Percentiles rank a stretch among this genome's conserved stretches.
These are phyloP conservation scores for Daldinia concentrica DNA, from an alignment of 495 filamentous ascomycete genomes.

Conservation along the genomic window DNA sequence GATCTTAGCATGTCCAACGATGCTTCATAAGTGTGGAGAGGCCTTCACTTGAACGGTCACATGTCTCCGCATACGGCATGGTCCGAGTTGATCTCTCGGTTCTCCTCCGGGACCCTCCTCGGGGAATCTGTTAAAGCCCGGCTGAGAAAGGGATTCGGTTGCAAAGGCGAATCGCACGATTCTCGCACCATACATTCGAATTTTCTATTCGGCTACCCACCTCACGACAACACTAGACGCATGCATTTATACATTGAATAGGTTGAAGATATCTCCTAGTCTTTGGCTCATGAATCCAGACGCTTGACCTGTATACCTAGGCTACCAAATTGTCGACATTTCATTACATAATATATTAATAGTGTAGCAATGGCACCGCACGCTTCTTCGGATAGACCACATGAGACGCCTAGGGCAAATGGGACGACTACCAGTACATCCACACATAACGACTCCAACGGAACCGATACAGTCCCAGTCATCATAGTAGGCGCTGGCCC, in stretches of 20 bases:
- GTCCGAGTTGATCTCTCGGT: constrained; percentile 1
- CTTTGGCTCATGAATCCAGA: not conserved
- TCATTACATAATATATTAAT: not conserved
- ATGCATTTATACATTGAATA: not conserved
- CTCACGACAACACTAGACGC: not conserved
- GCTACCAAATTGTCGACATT: not conserved
- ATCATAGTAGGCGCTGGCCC: constrained; percentile 20
- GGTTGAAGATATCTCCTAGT: not conserved
- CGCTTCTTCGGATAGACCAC: not conserved
- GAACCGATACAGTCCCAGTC: constrained; percentile 3
- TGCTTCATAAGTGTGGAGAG: constrained; percentile 2
- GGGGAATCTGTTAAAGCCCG: not conserved
- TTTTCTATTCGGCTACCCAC: not conserved
- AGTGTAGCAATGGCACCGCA: not conserved
- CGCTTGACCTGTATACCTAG: not conserved
- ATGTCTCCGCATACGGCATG: constrained; percentile 3
- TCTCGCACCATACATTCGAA: not conserved
- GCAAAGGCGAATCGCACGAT: not conserved
- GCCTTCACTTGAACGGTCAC: not conserved
- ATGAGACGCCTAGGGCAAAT: not conserved
- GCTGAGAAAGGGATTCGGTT: not conserved
- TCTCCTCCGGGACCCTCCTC: constrained; percentile 8
- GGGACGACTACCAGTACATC: not conserved
- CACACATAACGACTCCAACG: not conserved
- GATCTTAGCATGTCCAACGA: not conserved